Conservation (phyloP, 2,329 filamentous ascomycete species). For the Colletotrichum siamense region DNA sequence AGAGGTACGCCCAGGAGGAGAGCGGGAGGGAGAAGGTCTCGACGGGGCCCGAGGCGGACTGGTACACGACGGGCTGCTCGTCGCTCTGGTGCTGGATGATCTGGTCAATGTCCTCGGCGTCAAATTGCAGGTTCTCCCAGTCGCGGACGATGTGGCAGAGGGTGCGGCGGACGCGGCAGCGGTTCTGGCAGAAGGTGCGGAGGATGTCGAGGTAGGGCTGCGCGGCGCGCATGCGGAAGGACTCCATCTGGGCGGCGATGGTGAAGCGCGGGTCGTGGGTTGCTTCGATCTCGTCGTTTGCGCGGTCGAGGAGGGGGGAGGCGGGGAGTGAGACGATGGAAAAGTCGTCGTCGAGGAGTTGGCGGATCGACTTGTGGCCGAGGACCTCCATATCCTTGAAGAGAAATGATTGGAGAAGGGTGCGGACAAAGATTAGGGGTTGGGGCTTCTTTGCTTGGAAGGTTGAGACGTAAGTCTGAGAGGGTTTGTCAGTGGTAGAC, state of each 20-base stretch:
- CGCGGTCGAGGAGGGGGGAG: conserved; percentile 72
- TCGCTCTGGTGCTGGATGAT: conserved; percentile 66
- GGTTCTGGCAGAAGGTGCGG: conserved; percentile 85
- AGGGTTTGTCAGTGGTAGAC: too few relatives aligned
- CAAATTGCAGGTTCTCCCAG: conserved; percentile 83
- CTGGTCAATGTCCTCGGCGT: conserved; percentile 79
- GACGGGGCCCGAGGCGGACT: conserved; percentile 42
- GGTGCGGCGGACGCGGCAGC: conserved; percentile 87
- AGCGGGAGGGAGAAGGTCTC: conserved; percentile 74
- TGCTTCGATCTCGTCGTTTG: conserved; percentile 78
- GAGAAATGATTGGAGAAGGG: conserved; percentile 77
- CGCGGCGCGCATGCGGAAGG: conserved; percentile 64
- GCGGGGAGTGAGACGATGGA: conserved; percentile 76
- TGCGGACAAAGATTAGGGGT: conserved; percentile 83
- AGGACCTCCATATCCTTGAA: conserved; percentile 76
- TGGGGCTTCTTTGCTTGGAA: conserved; percentile 83
- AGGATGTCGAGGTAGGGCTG: conserved; percentile 84
- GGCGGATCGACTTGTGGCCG: conserved; percentile 70
- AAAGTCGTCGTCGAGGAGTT: conserved; percentile 84
- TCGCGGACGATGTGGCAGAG: conserved; percentile 83
- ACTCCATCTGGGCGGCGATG: conserved; percentile 76
- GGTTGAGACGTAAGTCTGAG: conserved; percentile 73
- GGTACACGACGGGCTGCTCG: conserved; percentile 64
- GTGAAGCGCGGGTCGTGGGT: conserved; percentile 76
- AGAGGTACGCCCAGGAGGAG: conserved; percentile 87